Evolutionary conservation across 495 filamentous ascomycete genomes (phyloP).

Genomic region (Penicillium pulvis): DNA sequence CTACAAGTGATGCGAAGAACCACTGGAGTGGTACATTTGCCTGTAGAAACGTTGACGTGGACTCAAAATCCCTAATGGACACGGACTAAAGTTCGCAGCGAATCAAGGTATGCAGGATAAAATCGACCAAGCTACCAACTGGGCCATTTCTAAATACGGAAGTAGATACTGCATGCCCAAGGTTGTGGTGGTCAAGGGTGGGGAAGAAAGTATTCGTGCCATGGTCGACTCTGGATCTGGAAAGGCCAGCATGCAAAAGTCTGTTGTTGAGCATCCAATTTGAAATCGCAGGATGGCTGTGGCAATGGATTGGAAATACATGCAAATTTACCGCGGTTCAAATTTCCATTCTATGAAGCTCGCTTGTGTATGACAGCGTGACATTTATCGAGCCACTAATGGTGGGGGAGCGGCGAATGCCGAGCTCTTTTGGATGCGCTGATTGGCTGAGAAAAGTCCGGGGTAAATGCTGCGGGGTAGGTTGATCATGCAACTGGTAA

Average conservation of each 20-base stretch:
- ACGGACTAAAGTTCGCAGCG: neutral
- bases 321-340: too few species aligned
- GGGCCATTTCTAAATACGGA: neutral
- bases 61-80: neutral
- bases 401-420: too few species aligned
- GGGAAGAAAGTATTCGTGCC: neutral
- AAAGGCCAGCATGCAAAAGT: neutral
- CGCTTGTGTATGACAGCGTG: too few species aligned
- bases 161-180: neutral
- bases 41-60: neutral
- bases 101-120: neutral
- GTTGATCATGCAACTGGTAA: neutral
- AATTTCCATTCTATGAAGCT: too few species aligned
- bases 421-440: neutral
- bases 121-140: neutral
- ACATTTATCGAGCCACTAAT: too few species aligned
- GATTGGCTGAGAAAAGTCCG: neutral
- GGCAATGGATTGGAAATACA: too few species aligned
- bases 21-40: neutral
- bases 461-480: neutral
- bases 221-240: neutral
- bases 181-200: neutral
- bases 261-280: neutral
- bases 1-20: neutral
- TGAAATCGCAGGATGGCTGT: neutral